Evolutionary conservation across 192 early-diverging fungal species (phyloP).

Genomic region (Physocladia obscura): DNA sequence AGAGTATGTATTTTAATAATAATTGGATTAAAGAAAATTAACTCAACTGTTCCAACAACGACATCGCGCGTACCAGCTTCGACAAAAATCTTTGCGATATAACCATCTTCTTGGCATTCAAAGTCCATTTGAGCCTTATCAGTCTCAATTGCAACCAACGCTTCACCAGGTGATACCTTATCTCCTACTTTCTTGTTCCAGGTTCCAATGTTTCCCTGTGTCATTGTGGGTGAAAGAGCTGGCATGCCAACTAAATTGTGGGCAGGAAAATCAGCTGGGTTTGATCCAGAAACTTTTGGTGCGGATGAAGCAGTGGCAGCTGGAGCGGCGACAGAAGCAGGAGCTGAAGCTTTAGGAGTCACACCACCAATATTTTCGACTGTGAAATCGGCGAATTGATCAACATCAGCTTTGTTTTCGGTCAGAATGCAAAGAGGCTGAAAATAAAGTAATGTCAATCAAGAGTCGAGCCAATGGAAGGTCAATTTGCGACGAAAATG

Average conservation of each 20-base stretch:
- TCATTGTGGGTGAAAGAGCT: constrained; percentile 97
- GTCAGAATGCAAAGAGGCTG: constrained; percentile 89
- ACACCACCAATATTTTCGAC: constrained; percentile 4
- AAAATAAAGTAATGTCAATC: constrained; percentile 22
- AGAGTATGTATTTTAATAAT: not conserved
- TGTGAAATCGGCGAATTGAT: constrained; percentile 82
- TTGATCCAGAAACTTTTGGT: constrained; percentile 13
- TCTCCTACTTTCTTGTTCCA: constrained; percentile 97
- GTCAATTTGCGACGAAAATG: not conserved
- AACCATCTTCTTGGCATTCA: constrained; percentile 97
- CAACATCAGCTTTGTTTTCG: constrained; percentile 84
- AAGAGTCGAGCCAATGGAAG: not conserved
- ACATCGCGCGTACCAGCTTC: constrained; percentile 81
- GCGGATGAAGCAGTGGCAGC: not conserved
- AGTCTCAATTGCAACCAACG: constrained; percentile 93
- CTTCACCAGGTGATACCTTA: constrained; percentile 81
- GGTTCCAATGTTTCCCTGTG: constrained; percentile 80
- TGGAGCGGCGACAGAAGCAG: constrained; percentile 30
- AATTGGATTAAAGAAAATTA: not conserved
- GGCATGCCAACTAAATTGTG: constrained; percentile 90
- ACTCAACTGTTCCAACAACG: constrained; percentile 65
- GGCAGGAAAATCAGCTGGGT: constrained; percentile 53
- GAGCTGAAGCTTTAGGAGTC: constrained; percentile 15
- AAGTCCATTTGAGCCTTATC: constrained; percentile 99
- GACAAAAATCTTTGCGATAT: constrained; percentile 87